These are phyloP conservation scores for Neurospora sp. DNA, from an alignment of 495 filamentous ascomycete genomes.

Conservation along the genomic window DNA sequence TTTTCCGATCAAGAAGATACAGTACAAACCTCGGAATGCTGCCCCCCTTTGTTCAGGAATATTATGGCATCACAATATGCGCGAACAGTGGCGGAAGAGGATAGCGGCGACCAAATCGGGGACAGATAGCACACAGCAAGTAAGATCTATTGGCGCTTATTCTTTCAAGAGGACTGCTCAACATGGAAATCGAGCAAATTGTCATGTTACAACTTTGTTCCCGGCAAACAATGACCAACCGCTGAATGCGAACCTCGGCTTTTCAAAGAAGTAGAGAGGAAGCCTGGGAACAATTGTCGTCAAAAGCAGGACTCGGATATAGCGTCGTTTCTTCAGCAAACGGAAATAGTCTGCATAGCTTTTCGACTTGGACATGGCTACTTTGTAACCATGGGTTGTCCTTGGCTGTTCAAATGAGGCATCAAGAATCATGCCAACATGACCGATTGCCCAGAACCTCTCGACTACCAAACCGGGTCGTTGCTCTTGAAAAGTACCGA, in stretches of 20 bases:
- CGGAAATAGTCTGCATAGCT: neutral
- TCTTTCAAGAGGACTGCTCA: neutral
- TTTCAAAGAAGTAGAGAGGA: neutral
- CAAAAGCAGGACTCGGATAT: neutral
- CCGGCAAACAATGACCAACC: neutral
- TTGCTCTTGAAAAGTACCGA: neutral
- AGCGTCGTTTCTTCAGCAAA: neutral
- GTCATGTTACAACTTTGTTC: neutral
- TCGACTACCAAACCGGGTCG: neutral
- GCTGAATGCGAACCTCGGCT: neutral
- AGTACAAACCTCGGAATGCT: neutral
- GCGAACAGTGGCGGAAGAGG: neutral
- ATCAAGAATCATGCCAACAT: neutral
- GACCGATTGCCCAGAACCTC: neutral
- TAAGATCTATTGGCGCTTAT: neutral
- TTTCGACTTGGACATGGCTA: neutral
- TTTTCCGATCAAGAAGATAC: neutral
- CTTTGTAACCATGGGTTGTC: neutral
- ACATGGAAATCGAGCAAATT: neutral
- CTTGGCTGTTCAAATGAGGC: neutral
- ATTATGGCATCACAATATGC: neutral
- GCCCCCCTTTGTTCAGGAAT: neutral
- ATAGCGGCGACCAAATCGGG: neutral
- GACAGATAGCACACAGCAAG: neutral
- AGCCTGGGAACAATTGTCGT: neutral